A percentile compares a stretch with the other conserved stretches of the same genome.
phyloP scores from a whole-genome alignment of 176 grass and related monocot species.

The Bromus sterilis region DNA sequence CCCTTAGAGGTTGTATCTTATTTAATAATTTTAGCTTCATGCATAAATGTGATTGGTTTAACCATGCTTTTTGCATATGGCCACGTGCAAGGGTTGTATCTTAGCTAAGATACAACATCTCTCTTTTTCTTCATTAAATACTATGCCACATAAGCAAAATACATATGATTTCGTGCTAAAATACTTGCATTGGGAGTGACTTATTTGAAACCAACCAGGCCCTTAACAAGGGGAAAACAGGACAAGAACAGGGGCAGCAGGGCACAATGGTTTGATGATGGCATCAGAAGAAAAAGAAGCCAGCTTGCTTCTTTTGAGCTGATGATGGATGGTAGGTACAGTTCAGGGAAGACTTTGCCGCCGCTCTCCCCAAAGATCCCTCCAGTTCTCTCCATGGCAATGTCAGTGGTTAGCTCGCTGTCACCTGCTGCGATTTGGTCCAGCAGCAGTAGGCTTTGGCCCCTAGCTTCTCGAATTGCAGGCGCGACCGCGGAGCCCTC shows the following conservation, averaged over 20 bases:
- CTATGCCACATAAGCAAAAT: no score
- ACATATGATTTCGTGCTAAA: no score
- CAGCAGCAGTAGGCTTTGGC: neutral
- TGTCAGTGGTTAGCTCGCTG: neutral
- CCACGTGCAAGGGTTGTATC: no score
- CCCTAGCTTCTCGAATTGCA: neutral
- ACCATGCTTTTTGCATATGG: no score
- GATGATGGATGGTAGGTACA: neutral
- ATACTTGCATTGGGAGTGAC: no score
- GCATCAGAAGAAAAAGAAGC: constrained; percentile 20
- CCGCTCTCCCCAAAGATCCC: neutral
- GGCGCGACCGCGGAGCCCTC: neutral
- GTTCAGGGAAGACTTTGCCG: no score
- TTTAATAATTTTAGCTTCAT: no score
- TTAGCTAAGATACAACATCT: no score
- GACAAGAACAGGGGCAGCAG: neutral
- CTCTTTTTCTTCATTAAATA: no score
- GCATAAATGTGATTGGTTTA: no score
- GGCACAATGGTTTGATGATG: constrained; percentile 18
- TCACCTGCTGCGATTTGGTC: neutral
- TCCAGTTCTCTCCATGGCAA: neutral
- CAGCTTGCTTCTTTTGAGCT: constrained; percentile 15
- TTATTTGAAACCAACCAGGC: no score
- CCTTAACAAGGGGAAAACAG: neutral
- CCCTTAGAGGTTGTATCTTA: no score